Conservation (phyloP, 129 eudicot species). For the Centaurea solstitialis region DNA sequence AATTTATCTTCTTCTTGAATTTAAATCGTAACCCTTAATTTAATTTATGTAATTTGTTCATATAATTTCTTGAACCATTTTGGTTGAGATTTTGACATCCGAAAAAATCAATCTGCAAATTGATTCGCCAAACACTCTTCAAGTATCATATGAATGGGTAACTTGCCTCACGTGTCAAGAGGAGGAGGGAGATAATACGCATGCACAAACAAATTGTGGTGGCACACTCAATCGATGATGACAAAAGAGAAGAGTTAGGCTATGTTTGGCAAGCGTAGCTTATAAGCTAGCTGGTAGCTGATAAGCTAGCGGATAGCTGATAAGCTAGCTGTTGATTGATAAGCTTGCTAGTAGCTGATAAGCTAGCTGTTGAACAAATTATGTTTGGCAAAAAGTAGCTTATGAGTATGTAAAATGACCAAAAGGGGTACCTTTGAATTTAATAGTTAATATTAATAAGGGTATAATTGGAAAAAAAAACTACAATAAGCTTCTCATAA, state of each 20-base stretch:
- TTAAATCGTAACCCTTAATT: not conserved
- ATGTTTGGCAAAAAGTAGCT: too few species aligned
- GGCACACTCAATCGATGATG: not conserved
- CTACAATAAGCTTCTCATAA: too few species aligned
- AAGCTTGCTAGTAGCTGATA: too few species aligned
- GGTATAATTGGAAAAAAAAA: too few species aligned
- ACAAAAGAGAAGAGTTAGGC: not conserved
- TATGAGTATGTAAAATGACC: too few species aligned
- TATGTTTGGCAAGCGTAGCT: too few species aligned
- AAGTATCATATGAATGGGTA: not conserved
- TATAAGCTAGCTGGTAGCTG: too few species aligned
- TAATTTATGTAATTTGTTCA: not conserved
- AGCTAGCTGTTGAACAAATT: too few species aligned
- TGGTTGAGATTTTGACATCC: not conserved
- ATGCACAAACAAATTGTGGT: not conserved
- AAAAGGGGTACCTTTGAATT: too few species aligned
- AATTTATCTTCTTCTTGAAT: not conserved
- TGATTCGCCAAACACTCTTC: not conserved
- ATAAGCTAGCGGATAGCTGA: too few species aligned
- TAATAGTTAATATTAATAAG: too few species aligned
- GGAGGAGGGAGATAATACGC: not conserved
- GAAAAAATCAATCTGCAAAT: not conserved
- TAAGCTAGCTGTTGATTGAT: too few species aligned
- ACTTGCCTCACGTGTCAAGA: not conserved
- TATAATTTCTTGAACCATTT: not conserved